Evolutionary conservation across 441 rosid genomes (phyloP), one percentile per base, ranked within the genome.

Genomic region (Erodium chrysanthum): DNA sequence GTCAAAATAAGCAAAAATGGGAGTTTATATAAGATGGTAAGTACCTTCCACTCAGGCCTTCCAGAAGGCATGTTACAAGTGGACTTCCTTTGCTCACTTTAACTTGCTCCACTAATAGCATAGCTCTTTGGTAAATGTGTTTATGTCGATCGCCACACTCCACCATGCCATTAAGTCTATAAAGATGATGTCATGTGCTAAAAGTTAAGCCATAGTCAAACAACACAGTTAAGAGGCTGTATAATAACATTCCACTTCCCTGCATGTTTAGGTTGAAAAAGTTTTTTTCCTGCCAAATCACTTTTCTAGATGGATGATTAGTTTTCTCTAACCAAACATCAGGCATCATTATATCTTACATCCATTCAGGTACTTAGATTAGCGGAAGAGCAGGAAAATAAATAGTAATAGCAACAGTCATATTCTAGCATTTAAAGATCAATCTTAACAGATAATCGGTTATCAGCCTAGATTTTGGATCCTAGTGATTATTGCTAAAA

Each of bases 11-110:
- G 46, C 35, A 62, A 70, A 56, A 14, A 72, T 64, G 35, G 11
- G 3, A 65, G 60, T 18, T 52, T 58, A 23, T 63, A 5, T 61
- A 46, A 63, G 61, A 22, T 8, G 67, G 17, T 42, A 48, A 37
- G 67, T 81, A 89, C 98, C 98, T 91, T 76, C 97, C 97, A 77
- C 87, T 82, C 25, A 88, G 77, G 37, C 98, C 98, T 83, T 94
- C 98, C 22, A 94, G 82, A 76, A 94, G 97, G 83, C 96, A 91
- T 33, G 96, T 88, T 61, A 94, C 82, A 33, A 94, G 94, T 70
- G 96, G 96, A 79, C 97, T 91, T 81, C 96, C 96, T 78, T 81
- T 84, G 77, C 99, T 91, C 73, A 84, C 97, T 89, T 91, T 94
- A 68, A 91, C 97, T 86, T 94, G 96, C 82, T 88, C 99, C 69